A percentile compares a stretch with the other conserved stretches of the same genome.
Conservation (phyloP, 805 yeast species). For the Komagataella ulmi region DNA sequence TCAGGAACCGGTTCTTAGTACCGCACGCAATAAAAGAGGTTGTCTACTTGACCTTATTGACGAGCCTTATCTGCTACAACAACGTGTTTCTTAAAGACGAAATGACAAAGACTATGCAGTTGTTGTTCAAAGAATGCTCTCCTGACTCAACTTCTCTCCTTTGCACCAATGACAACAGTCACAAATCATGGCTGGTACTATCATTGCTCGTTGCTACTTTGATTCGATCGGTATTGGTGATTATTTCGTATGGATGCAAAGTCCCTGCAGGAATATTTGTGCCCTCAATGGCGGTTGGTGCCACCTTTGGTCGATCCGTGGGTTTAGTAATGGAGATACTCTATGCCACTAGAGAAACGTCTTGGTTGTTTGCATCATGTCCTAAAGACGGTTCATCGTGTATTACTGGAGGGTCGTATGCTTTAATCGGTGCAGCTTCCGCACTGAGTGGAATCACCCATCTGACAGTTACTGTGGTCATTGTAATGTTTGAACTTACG, state of each 20-base stretch:
- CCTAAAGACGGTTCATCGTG: slow-evolving; percentile 27
- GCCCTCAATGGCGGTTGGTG: slow-evolving; percentile 96
- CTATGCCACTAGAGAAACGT: slow-evolving; percentile 23
- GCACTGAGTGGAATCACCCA: slow-evolving; percentile 91
- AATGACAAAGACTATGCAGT: slow-evolving; percentile 93
- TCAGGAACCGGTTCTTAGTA: slow-evolving; percentile 58
- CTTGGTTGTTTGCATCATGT: slow-evolving; percentile 22
- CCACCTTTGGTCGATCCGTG: slow-evolving; percentile 80
- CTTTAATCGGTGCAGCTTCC: slow-evolving; percentile 93
- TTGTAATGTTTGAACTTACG: slow-evolving; percentile 90
- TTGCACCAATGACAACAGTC: slow-evolving; percentile 18
- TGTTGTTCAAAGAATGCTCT: slow-evolving; percentile 75
- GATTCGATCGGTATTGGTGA: slow-evolving; percentile 56
- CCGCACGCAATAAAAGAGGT: slow-evolving; percentile 61
- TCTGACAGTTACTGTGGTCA: slow-evolving; percentile 83
- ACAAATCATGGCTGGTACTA: slow-evolving; percentile 18
- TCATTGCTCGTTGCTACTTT: slow-evolving; percentile 60
- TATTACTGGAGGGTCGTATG: slow-evolving; percentile 89
- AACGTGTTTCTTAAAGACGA: slow-evolving; percentile 72
- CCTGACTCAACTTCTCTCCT: slow-evolving; percentile 19
- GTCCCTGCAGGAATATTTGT: slow-evolving; percentile 98
- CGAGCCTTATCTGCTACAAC: slow-evolving; percentile 71
- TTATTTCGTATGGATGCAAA: slow-evolving; percentile 82
- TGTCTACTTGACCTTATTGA: slow-evolving; percentile 45
- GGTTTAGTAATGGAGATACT: slow-evolving; percentile 57